Percentiles rank a stretch among this genome's conserved stretches.
Conservation (phyloP, 495 filamentous ascomycete species). For the Chaetomium tenue region DNA sequence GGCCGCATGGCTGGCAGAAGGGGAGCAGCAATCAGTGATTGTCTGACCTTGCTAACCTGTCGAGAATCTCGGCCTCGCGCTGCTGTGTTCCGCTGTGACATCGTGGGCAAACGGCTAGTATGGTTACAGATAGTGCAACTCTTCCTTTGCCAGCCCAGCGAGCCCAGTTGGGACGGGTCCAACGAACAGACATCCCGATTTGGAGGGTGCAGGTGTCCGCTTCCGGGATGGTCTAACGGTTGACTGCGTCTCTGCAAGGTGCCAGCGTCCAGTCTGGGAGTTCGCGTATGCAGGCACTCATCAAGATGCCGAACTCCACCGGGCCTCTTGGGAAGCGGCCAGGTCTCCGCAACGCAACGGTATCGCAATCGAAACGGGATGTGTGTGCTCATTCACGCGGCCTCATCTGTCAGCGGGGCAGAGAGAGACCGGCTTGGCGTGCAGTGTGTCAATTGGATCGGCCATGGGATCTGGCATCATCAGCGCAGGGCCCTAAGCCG, state of each 20-base stretch:
- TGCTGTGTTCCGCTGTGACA: slow-evolving; percentile 24
- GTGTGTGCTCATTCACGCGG: not conserved
- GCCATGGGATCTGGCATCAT: not conserved
- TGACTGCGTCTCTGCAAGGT: slow-evolving; percentile 4
- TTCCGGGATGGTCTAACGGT: slow-evolving; percentile 10
- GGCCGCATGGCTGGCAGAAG: slow-evolving; percentile 18
- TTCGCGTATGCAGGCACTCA: slow-evolving; percentile 26
- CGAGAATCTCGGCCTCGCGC: not conserved
- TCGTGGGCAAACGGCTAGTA: slow-evolving; percentile 14
- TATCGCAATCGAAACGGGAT: not conserved
- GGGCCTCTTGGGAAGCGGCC: not conserved
- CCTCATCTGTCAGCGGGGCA: slow-evolving; percentile 5
- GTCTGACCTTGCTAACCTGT: not conserved
- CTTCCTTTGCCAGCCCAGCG: not conserved
- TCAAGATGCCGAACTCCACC: slow-evolving; percentile 14
- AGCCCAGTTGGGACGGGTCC: slow-evolving; percentile 7
- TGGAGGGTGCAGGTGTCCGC: not conserved
- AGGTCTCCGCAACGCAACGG: not conserved
- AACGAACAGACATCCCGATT: not conserved
- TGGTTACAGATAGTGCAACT: not conserved
- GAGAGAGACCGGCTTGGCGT: slow-evolving; percentile 5
- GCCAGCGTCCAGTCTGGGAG: not conserved
- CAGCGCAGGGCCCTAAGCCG: not conserved
- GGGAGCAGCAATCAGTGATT: slow-evolving; percentile 7
- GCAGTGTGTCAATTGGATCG: not conserved